Evolutionary conservation across 2,329 filamentous ascomycete species (phyloP), one percentile per base, ranked within the genome.

Genomic region (Akanthomyces lecanii): DNA sequence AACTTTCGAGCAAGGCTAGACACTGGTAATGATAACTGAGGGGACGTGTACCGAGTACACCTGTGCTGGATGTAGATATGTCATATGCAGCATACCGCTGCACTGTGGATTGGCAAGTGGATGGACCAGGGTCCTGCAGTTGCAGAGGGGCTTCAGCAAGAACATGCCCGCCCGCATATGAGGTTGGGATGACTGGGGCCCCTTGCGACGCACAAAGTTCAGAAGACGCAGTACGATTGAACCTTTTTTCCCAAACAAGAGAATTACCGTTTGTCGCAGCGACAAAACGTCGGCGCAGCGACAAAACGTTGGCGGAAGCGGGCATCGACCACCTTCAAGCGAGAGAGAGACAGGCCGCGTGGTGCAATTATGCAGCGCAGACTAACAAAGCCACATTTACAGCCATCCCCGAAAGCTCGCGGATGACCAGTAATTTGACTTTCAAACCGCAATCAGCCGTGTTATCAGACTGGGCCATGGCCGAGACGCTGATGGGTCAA

Each of bases 121-220:
- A 44, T 45, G 53, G 16, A n/a, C 40, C 23, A 25, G 51, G 51
- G 51, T 23, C 48, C 14, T 50, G 33, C 21, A n/a, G 33, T 12
- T 50, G 33, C 21, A n/a, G 33, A 42, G 52, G 52, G 36, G 52
- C 36, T 42, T 40, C 5, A 54, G 33, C 51, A 54, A 54, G 6
- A 36, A 36, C 33, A 36, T 36, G 33, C 33, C 33, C 6, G 33
- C 28, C 21, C n/a, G 56, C 57, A 44, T 54, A 54, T 36, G 59
- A 38, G 58, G 59, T 48, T 61, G 48, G 38, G 50, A 61, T 48
- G 50, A 61, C 40, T 47, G 30, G 30, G 47, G 36, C 2, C 30
- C 30, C n/a, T 18, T 44, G 38, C 23, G 18, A 40, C 36, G 12
- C 14, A 21, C 25, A 38, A 25, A 25, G 25, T 33, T 30, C 10